These are phyloP conservation scores for Mycena rosella DNA, from an alignment of 768 basidiomycete species.

Conservation along the genomic window DNA sequence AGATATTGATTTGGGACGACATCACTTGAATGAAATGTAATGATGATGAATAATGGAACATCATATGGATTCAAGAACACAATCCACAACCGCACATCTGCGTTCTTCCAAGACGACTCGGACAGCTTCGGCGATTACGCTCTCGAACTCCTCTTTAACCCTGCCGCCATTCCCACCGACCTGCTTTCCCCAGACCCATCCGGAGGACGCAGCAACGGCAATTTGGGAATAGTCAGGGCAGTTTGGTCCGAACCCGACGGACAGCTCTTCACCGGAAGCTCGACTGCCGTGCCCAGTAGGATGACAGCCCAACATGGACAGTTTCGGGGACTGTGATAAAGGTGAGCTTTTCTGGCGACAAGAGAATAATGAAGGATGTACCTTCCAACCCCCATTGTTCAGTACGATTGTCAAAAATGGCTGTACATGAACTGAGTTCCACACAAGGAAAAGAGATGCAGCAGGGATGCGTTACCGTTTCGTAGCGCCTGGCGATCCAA, in stretches of 20 bases:
- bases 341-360: neutral
- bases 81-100: slow-evolving; percentile 76
- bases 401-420: slow-evolving; percentile 79
- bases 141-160: slow-evolving; percentile 45
- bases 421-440: slow-evolving; percentile 47
- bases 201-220: slow-evolving; percentile 75
- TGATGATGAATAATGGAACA: too few species aligned
- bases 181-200: slow-evolving; percentile 71
- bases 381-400: slow-evolving; percentile 81
- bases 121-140: slow-evolving; percentile 62
- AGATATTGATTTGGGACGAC: neutral
- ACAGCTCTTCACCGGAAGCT: slow-evolving; percentile 61
- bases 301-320: slow-evolving; percentile 76
- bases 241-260: slow-evolving; percentile 74
- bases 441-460: neutral
- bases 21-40: too few species aligned
- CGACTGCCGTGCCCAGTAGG: slow-evolving; percentile 67
- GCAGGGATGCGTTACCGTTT: slow-evolving; percentile 60
- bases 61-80: slow-evolving; percentile 61
- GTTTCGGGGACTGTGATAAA: slow-evolving; percentile 62
- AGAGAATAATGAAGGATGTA: slow-evolving; percentile 41
- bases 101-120: slow-evolving; percentile 67
- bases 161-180: slow-evolving; percentile 46
- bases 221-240: slow-evolving; percentile 72
- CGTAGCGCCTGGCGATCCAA: slow-evolving; percentile 80